A percentile compares a stretch with the other conserved stretches of the same genome.
These are phyloP conservation scores for Ogataea degrootiae DNA, from an alignment of 805 yeast genomes.

Conservation along the genomic window DNA sequence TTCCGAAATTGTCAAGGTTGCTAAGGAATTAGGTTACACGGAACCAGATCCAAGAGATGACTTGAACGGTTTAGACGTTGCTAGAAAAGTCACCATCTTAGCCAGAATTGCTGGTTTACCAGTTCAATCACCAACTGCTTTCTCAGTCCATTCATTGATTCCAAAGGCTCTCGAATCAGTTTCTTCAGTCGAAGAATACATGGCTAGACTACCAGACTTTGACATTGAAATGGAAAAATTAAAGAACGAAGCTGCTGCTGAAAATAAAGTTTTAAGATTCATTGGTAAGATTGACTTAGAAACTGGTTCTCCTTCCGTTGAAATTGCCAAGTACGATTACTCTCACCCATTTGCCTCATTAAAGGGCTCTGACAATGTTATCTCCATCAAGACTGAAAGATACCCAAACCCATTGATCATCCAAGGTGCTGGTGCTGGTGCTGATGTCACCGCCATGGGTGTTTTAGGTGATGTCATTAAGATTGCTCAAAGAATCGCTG, in stretches of 20 bases:
- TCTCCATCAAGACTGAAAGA: conserved; percentile 86
- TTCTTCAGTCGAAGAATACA: conserved; percentile 68
- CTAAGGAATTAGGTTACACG: conserved; percentile 90
- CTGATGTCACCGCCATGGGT: conserved; percentile 68
- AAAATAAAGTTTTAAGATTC: conserved; percentile 85
- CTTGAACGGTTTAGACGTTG: conserved; percentile 95
- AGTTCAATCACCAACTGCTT: conserved; percentile 83
- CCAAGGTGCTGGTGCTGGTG: conserved; percentile 97
- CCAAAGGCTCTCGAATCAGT: conserved; percentile 80
- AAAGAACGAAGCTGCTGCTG: conserved; percentile 75
- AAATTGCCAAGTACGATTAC: conserved; percentile 77
- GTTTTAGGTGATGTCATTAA: conserved; percentile 91
- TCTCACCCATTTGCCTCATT: conserved; percentile 95
- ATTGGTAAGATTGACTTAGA: conserved; percentile 86
- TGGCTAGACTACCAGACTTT: conserved; percentile 74
- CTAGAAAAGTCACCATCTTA: conserved; percentile 94
- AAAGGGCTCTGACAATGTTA: conserved; percentile 94
- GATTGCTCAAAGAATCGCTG: conserved; percentile 79
- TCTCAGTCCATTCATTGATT: conserved; percentile 91
- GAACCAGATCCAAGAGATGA: conserved; percentile 99
- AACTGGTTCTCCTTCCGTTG: conserved; percentile 70
- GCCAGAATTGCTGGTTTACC: conserved; percentile 88
- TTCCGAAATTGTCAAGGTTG: conserved; percentile 84
- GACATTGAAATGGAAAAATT: conserved; percentile 75
- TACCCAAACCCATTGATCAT: conserved; percentile 88